phyloP scores from a whole-genome alignment of 176 grass and related monocot species.

The Musa acuminata region DNA sequence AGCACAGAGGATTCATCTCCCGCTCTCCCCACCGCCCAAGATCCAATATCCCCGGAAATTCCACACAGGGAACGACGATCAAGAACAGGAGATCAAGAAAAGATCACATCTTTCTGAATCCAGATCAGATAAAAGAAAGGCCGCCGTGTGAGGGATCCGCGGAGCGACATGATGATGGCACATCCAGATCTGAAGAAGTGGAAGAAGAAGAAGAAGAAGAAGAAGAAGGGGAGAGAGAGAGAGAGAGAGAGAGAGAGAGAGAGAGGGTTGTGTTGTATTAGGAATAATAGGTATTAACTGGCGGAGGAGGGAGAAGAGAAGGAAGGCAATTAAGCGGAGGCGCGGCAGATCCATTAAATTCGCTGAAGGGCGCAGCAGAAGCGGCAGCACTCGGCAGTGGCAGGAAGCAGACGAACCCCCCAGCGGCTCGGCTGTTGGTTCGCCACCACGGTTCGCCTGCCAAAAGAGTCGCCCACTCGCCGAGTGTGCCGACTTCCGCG shows the following conservation, averaged over 20 bases:
- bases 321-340: not conserved
- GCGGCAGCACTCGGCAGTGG: not conserved
- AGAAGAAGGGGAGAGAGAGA: too few species aligned
- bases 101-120: not conserved
- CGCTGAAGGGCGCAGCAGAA: constrained; percentile 26
- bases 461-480: not conserved
- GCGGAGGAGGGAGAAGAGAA: too few species aligned
- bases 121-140: not conserved
- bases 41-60: not conserved
- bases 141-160: not conserved
- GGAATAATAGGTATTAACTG: too few species aligned
- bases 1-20: constrained; percentile 13
- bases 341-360: constrained; percentile 42
- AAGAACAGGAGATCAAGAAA: not conserved
- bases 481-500: not conserved
- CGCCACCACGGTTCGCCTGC: not conserved
- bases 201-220: not conserved
- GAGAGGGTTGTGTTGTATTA: too few species aligned
- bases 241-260: not conserved
- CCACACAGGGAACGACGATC: not conserved
- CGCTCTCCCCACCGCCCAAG: too few species aligned
- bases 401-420: not conserved
- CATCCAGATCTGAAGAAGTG: constrained; percentile 18
- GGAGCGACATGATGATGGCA: constrained; percentile 3
- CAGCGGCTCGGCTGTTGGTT: not conserved